phyloP scores from a whole-genome alignment of 257 asterid genomes.

The Solanum okadae region DNA sequence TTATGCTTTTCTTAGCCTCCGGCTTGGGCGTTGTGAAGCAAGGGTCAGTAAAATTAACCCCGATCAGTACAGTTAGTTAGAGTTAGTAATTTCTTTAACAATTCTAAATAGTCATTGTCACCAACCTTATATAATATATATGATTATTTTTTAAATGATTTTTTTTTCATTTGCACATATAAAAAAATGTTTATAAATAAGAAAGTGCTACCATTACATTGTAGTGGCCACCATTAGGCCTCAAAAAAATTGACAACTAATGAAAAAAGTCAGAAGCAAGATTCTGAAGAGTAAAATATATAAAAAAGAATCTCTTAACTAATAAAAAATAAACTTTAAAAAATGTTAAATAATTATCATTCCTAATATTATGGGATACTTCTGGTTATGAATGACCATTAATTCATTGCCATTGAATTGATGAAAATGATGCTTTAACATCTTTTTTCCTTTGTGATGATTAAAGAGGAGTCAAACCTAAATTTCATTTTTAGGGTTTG shows the following conservation, averaged over 20 bases:
- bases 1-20: fast-evolving
- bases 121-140: neutral
- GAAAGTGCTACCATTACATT: neutral
- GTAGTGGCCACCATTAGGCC: neutral
- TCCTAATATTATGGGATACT: neutral
- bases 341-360: neutral
- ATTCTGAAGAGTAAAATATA: neutral
- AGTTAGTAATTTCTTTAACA: neutral
- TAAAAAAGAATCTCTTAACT: neutral
- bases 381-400: neutral
- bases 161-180: neutral
- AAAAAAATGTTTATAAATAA: neutral
- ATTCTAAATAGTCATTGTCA: no score
- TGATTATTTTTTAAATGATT: no score
- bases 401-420: slow-evolving; percentile 2
- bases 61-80: no score
- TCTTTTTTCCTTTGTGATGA: neutral
- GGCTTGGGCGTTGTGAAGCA: neutral
- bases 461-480: slow-evolving; percentile 7
- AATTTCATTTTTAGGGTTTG: neutral
- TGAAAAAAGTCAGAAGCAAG: neutral
- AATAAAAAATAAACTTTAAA: neutral
- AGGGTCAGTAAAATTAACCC: neutral
- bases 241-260: neutral
- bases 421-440: neutral